A percentile compares a stretch with the other conserved stretches of the same genome.
Evolutionary conservation across 2,329 filamentous ascomycete species (phyloP).

Genomic region (Colletotrichum tofieldiae): DNA sequence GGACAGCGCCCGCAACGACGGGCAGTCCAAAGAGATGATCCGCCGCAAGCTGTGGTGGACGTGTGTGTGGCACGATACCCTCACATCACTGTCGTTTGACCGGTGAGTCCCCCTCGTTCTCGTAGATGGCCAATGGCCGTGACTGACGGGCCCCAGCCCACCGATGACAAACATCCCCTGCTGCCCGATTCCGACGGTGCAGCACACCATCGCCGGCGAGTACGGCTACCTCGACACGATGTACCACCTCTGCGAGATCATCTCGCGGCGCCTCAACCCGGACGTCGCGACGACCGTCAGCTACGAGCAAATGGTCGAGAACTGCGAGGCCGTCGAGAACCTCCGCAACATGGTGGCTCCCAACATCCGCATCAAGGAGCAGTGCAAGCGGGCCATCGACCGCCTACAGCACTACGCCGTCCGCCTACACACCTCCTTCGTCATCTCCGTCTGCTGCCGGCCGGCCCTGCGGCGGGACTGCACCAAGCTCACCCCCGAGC

Average conservation of each 20-base stretch:
- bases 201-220: constrained; percentile 61
- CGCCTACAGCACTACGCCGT: constrained; percentile 76
- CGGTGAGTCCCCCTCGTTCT: constrained; percentile 57
- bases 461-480: constrained; percentile 72
- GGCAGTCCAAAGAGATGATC: constrained; percentile 68
- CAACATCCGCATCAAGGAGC: constrained; percentile 72
- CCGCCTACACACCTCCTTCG: constrained; percentile 76
- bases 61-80: constrained; percentile 77
- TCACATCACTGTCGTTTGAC: constrained; percentile 77
- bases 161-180: constrained; percentile 75
- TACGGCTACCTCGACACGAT: constrained; percentile 76
- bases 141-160: constrained; percentile 55
- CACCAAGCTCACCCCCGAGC: constrained; percentile 62
- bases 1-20: constrained; percentile 61
- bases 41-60: constrained; percentile 75
- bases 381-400: constrained; percentile 76
- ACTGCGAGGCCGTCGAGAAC: constrained; percentile 70
- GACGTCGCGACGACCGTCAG: constrained; percentile 65
- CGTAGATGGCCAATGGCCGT: neutral
- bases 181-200: constrained; percentile 66
- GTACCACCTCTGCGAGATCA: constrained; percentile 75
- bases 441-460: constrained; percentile 76
- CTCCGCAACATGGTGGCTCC: constrained; percentile 64
- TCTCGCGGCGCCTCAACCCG: constrained; percentile 71
- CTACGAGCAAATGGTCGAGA: constrained; percentile 70